Evolutionary conservation across 2,329 filamentous ascomycete genomes (phyloP).

Genomic region (Clonostachys rosea): DNA sequence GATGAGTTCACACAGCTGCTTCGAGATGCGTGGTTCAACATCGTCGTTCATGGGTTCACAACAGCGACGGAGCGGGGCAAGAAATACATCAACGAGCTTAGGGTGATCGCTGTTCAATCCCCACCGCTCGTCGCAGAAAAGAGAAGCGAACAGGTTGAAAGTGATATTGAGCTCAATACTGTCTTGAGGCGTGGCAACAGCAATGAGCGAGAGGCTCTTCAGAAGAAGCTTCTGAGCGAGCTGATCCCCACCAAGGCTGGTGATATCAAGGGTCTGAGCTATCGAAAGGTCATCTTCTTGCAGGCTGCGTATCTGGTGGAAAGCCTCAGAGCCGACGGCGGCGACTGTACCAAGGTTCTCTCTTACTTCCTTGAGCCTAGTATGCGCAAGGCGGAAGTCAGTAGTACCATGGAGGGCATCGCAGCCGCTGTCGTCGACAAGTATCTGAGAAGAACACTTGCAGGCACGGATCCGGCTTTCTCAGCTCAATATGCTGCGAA

Average conservation of each 20-base stretch:
- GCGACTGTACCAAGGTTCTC: slow-evolving; percentile 85
- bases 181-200: slow-evolving; percentile 84
- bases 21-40: slow-evolving; percentile 97
- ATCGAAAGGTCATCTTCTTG: slow-evolving; percentile 87
- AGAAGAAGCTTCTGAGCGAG: slow-evolving; percentile 73
- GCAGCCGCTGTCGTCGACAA: slow-evolving; percentile 67
- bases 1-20: slow-evolving; percentile 71
- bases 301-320: slow-evolving; percentile 89
- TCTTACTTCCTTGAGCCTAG: slow-evolving; percentile 95
- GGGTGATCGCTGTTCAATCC: slow-evolving; percentile 81
- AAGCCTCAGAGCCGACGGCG: slow-evolving; percentile 77
- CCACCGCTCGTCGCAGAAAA: slow-evolving; percentile 84
- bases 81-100: slow-evolving; percentile 70
- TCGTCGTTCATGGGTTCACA: slow-evolving; percentile 88
- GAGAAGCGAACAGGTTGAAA: slow-evolving; percentile 84
- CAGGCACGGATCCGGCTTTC: slow-evolving; percentile 69
- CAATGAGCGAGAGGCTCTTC: slow-evolving; percentile 69
- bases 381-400: slow-evolving; percentile 60
- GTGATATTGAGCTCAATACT: slow-evolving; percentile 94
- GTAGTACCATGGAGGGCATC: slow-evolving; percentile 60
- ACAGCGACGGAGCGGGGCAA: slow-evolving; percentile 68
- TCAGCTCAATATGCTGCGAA: slow-evolving; percentile 88
- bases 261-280: slow-evolving; percentile 78
- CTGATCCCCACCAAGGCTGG: slow-evolving; percentile 72
- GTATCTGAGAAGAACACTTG: slow-evolving; percentile 73